Evolutionary conservation across 352 stramenopile genomes (phyloP), one percentile per base, ranked within the genome.

Genomic region (Blastocystis sp.): DNA sequence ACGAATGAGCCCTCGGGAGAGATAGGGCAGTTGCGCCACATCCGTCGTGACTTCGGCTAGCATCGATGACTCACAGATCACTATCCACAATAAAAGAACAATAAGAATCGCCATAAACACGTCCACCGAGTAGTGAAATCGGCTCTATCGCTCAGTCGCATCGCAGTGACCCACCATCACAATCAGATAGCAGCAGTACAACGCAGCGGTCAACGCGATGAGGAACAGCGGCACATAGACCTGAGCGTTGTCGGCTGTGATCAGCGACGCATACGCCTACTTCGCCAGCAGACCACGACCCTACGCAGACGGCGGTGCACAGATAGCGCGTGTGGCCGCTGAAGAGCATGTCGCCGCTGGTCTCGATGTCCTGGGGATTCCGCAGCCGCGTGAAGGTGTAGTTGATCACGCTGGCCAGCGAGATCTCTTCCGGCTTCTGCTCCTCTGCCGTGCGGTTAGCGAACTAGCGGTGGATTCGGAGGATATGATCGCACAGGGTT

Each of bases 41-140:
- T 80, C 70, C 7, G 70, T 34, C 20, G 34, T 8, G 15, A 80
- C 45, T 23, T 43, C 23, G 7, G 70, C 70, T 11, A 80, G 55
- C 37, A 61, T 47, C 37, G 70, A 41, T 8, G 70, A 80, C 50
- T 80, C 70, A 39, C 18, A 64, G n/a, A 80, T 80, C 20, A 80
- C 55, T 41, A 80, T 0, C 70, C 70, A 80, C 70, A 80, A 47
- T 2, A 41, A 80, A 61, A 80, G 26, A 6, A 80, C 70, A 41
- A 80, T 64, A 45, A 80, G 37, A 20, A 80, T 64, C 15, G 70
- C 70, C 70, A 80, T 80, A 41, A 80, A 80, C 26, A 80, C 50
- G 43, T 80, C 70, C 11, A 80, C 70, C 4, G 70, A 80, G n/a
- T 80, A 80, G 45, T 80, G 70, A 47, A 80, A 80, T 11, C 70